phyloP scores from a whole-genome alignment of 1,284 basidiomycete genomes.

The Hortiboletus rubellus region DNA sequence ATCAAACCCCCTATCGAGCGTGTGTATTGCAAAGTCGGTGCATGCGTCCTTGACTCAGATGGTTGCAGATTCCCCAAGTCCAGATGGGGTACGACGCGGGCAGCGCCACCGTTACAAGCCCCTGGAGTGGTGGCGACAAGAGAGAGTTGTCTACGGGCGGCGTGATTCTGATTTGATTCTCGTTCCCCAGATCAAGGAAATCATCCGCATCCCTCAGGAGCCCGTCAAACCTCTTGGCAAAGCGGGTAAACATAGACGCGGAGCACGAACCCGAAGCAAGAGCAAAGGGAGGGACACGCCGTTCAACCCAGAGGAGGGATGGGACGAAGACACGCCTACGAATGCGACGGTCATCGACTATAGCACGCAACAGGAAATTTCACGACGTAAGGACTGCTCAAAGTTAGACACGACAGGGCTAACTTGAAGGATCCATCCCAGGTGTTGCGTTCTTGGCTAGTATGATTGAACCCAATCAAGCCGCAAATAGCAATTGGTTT shows the following conservation, averaged over 20 bases:
- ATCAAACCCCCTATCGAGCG: slow-evolving; percentile 18
- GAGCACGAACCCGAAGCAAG: slow-evolving; percentile 37
- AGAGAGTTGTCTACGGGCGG: slow-evolving; percentile 81
- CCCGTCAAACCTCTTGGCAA: slow-evolving; percentile 55
- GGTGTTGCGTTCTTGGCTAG: slow-evolving; percentile 76
- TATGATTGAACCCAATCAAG: slow-evolving; percentile 59
- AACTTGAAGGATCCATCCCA: slow-evolving; percentile 26
- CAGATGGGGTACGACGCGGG: slow-evolving; percentile 73
- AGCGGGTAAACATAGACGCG: slow-evolving; percentile 43
- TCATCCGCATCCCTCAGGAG: slow-evolving; percentile 77
- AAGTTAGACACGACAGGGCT: neutral
- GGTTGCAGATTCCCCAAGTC: slow-evolving; percentile 24
- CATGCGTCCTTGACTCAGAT: slow-evolving; percentile 11
- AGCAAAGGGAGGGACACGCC: slow-evolving; percentile 44
- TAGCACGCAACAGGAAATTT: slow-evolving; percentile 57
- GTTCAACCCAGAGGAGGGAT: slow-evolving; percentile 74
- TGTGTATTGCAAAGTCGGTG: slow-evolving; percentile 11
- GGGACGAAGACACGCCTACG: slow-evolving; percentile 80
- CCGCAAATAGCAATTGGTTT: slow-evolving; percentile 67
- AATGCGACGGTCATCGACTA: slow-evolving; percentile 73
- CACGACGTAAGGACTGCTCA: slow-evolving; percentile 59
- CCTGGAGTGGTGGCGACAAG: slow-evolving; percentile 92
- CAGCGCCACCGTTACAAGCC: slow-evolving; percentile 73
- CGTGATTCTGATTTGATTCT: slow-evolving; percentile 52
- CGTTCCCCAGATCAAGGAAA: slow-evolving; percentile 81